Evolutionary conservation across 805 yeast genomes (phyloP).

Genomic region (Cyberlindnera xylosilytica): DNA sequence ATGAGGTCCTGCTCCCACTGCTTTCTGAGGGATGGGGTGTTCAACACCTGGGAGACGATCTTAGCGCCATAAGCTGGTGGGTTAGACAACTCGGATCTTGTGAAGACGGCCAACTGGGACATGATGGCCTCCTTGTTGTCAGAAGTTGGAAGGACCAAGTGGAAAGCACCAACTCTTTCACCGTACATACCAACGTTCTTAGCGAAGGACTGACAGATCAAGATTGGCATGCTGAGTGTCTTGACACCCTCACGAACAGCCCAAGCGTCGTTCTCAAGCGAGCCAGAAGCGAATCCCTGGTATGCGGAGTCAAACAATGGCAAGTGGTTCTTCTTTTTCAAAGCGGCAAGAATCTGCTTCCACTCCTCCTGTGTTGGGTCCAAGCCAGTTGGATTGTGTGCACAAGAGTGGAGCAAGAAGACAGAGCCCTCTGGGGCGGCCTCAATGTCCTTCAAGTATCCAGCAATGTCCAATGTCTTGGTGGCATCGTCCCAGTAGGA

Average conservation of each 20-base stretch:
- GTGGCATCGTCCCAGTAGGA: constrained; percentile 82
- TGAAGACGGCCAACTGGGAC: constrained; percentile 73
- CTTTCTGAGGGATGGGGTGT: constrained; percentile 56
- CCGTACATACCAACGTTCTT: constrained; percentile 97
- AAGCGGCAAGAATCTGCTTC: constrained; percentile 61
- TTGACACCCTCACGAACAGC: constrained; percentile 63
- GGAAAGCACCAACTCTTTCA: constrained; percentile 94
- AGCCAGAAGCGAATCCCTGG: constrained; percentile 96
- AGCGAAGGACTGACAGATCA: constrained; percentile 93
- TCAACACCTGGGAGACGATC: constrained; percentile 73
- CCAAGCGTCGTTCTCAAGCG: constrained; percentile 77
- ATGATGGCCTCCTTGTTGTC: constrained; percentile 53
- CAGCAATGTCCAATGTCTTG: constrained; percentile 69
- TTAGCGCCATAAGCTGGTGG: constrained; percentile 97
- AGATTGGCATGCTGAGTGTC: constrained; percentile 49
- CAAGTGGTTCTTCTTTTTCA: constrained; percentile 62
- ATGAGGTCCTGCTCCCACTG: constrained; percentile 86
- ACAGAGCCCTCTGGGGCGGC: constrained; percentile 74
- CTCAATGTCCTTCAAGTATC: constrained; percentile 59
- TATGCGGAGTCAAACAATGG: constrained; percentile 92
- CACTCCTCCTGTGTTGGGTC: constrained; percentile 88
- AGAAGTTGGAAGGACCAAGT: constrained; percentile 53
- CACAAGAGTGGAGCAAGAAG: constrained; percentile 88
- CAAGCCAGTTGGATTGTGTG: constrained; percentile 97
- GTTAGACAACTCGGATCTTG: constrained; percentile 84